These are phyloP conservation scores for Penicillium bovifimosum DNA, from an alignment of 495 filamentous ascomycete species.

Conservation along the genomic window DNA sequence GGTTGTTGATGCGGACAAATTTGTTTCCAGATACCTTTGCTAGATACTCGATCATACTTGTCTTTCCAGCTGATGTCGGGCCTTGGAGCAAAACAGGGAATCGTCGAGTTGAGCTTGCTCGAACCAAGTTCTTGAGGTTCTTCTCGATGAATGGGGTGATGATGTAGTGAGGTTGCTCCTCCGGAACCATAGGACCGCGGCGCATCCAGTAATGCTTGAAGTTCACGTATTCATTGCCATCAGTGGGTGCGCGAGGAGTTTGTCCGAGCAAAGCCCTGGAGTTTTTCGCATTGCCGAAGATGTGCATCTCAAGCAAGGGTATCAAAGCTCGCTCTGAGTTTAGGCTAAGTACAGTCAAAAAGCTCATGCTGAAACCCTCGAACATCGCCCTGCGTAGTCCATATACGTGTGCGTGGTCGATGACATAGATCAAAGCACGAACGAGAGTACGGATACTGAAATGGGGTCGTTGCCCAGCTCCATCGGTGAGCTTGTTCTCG, in stretches of 20 bases:
- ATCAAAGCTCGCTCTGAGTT: conserved; percentile 71
- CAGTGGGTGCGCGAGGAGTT: conserved; percentile 65
- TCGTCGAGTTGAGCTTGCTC: conserved; percentile 82
- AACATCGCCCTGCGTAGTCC: conserved; percentile 82
- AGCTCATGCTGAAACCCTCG: conserved; percentile 99
- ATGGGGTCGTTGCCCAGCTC: conserved; percentile 87
- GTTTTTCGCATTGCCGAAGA: conserved; percentile 65
- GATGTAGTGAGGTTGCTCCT: conserved; percentile 85
- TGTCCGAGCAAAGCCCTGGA: conserved; percentile 62
- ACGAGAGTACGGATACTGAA: conserved; percentile 96
- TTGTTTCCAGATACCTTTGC: conserved; percentile 93
- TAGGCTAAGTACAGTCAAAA: conserved; percentile 75
- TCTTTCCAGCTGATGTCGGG: conserved; percentile 95
- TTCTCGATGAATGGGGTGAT: conserved; percentile 91
- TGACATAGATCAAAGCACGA: conserved; percentile 78
- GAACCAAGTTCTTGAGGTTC: conserved; percentile 87
- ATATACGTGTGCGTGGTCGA: conserved; percentile 77
- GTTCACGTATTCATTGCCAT: conserved; percentile 73
- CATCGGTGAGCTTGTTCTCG: conserved; percentile 81
- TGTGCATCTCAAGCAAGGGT: conserved; percentile 74
- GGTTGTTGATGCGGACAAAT: conserved; percentile 98
- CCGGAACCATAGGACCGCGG: conserved; percentile 56
- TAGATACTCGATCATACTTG: conserved; percentile 97
- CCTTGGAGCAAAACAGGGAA: conserved; percentile 97
- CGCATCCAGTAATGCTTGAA: conserved; percentile 93